These are phyloP conservation scores for Metarhizium album DNA, from an alignment of 2,329 filamentous ascomycete species.

Conservation along the genomic window DNA sequence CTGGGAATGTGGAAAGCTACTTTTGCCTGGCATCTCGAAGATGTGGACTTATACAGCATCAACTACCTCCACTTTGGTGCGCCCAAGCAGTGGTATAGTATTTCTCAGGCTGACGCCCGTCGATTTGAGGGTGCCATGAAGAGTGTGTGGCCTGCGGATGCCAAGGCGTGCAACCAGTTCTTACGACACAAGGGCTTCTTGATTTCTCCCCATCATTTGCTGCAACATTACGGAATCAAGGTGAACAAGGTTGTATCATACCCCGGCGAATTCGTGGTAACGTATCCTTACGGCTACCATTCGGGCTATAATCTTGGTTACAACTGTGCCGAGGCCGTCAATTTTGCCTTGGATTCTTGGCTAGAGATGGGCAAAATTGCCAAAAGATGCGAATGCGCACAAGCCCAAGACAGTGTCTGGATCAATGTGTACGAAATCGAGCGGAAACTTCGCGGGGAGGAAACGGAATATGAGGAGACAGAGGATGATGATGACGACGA, in stretches of 20 bases:
- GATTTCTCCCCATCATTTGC: conserved; percentile 80
- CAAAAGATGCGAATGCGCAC: conserved; percentile 91
- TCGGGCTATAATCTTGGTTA: conserved; percentile 97
- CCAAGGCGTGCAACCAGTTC: conserved; percentile 93
- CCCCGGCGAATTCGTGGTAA: conserved; percentile 96
- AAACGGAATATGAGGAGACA: conserved; percentile 72
- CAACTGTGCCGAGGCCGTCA: conserved; percentile 97
- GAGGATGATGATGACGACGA: conserved; percentile 54
- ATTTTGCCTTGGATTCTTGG: conserved; percentile 94
- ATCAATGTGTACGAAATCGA: conserved; percentile 95
- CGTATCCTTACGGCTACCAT: conserved; percentile 96
- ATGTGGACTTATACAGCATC: conserved; percentile 98
- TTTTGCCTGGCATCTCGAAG: conserved; percentile 97
- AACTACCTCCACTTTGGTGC: conserved; percentile 99
- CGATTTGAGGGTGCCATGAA: conserved; percentile 94
- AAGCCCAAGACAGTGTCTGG: conserved; percentile 96
- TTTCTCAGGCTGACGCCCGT: conserved; percentile 87
- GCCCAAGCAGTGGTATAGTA: conserved; percentile 99
- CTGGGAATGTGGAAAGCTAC: conserved; percentile 99
- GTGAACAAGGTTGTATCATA: conserved; percentile 95
- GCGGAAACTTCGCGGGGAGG: conserved; percentile 82
- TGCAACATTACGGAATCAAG: conserved; percentile 83
- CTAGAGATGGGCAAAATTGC: conserved; percentile 89
- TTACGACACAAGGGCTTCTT: conserved; percentile 95
- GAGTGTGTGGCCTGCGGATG: conserved; percentile 86